Base-by-base conservation (phyloP, 2,329 filamentous ascomycete species). In the Verticillium dahliae region DNA sequence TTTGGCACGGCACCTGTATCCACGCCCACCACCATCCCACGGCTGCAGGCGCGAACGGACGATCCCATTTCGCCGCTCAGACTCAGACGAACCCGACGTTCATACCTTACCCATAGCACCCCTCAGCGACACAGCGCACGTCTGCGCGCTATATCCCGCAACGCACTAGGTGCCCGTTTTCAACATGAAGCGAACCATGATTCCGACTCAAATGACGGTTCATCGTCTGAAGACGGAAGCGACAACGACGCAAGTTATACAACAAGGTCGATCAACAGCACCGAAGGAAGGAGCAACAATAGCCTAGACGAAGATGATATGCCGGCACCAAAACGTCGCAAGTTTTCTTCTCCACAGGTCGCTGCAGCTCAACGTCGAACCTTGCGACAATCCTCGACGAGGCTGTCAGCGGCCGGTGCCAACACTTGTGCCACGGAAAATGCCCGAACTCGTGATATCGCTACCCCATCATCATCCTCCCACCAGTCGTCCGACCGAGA, bases 311-410 rank as follows among this genome's bases (percentile, higher is more conserved):
- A 50, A 50, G 41, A 50, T 50, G 1, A 50, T 18, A 50, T n/a
- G 9, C 56, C 35, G 68, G 67, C 50, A 66, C 69, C 56, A 65
- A 61, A 41, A 58, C 62, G 60, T 61, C 60, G 37, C 56, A 39
- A 35, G 27, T 34, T 33, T 13, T 35, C 56, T 39, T 57, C 35
- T 57, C 22, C n/a, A 38, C 35, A 11, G 35, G 35, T 34, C 18
- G 18, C 22, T 14, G n/a, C 33, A n/a, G 35, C 56, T 27, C 56
- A 35, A 57, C 22, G 56, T 31, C 56, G 56, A 38, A 38, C 18
- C 1, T 9, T 11, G 35, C 18, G 18, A 14, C 35, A 38, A 33
- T 38, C 35, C 38, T 58, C 18, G 6, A 27, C 27, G 27, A 27
- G 15, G 56, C 38, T 38, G 22, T 58, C 56, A 31, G 35, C 56